Percentiles rank a stretch among this genome's conserved stretches.
Conservation (phyloP, 495 filamentous ascomycete genomes). For the Tuber brumale region DNA sequence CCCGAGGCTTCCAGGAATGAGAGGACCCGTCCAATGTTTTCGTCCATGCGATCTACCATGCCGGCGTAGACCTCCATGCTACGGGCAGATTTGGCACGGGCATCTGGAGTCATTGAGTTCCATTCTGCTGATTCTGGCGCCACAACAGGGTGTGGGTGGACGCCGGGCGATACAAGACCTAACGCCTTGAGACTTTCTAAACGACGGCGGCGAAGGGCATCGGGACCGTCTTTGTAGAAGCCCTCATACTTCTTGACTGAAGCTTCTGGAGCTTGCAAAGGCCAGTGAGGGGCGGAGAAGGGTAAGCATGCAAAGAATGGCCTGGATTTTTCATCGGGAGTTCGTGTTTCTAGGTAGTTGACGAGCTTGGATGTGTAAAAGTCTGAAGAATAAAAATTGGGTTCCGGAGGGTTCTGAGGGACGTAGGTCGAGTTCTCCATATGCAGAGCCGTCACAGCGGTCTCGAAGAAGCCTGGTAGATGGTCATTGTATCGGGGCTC, state of each 20-base stretch:
- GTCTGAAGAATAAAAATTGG: conserved; percentile 53
- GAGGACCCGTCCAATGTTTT: conserved; percentile 56
- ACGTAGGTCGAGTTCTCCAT: conserved; percentile 51
- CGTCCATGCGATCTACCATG: conserved; percentile 60
- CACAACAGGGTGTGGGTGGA: conserved; percentile 51
- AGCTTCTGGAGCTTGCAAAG: conserved; percentile 52
- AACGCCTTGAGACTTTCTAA: conserved; percentile 50
- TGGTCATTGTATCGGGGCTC: conserved; percentile 44
- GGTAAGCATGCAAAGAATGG: conserved; percentile 59
- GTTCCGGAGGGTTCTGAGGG: conserved; percentile 46
- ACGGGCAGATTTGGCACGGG: conserved; percentile 50
- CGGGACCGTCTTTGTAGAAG: conserved; percentile 53
- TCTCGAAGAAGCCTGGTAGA: conserved; percentile 50
- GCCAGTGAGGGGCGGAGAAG: conserved; percentile 59
- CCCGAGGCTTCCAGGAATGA: conserved; percentile 52
- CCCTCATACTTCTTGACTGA: conserved; percentile 52
- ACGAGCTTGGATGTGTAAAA: conserved; percentile 53
- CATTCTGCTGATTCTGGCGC: conserved; percentile 52
- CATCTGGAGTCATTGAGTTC: conserved; percentile 49
- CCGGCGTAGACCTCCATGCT: conserved; percentile 59
- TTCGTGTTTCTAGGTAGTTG: conserved; percentile 51
- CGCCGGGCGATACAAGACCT: conserved; percentile 50
- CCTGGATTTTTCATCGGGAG: conserved; percentile 46
- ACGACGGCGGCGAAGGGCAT: conserved; percentile 50
- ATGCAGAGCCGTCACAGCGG: conserved; percentile 52